Conservation (phyloP, 345 rosid species). For the Passiflora organensis region DNA sequence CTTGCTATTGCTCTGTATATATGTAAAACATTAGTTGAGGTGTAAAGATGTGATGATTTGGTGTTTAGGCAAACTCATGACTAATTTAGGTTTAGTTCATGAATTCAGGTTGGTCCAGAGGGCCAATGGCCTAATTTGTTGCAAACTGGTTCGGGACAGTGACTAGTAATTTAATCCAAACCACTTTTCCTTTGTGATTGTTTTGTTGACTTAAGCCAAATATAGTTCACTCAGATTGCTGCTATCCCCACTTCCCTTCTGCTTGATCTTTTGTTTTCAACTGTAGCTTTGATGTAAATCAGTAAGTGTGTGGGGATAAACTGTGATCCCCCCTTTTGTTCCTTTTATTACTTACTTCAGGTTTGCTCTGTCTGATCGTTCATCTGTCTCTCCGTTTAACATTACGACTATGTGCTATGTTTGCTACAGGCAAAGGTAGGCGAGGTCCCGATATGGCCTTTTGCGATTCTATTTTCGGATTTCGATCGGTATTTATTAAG, state of each 20-base stretch:
- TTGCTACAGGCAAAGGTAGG: too few relatives aligned
- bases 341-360: too few relatives aligned
- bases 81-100: slow-evolving; percentile 13
- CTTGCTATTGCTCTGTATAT: slow-evolving; percentile 12
- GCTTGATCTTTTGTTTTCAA: not conserved
- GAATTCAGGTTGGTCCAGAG: slow-evolving; percentile 6
- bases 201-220: not conserved
- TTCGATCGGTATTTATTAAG: too few relatives aligned
- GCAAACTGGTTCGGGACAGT: slow-evolving; percentile 8
- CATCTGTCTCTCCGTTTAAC: too few relatives aligned
- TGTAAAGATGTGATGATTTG: slow-evolving; percentile 22
- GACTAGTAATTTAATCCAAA: not conserved
- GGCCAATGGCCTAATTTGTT: slow-evolving; percentile 5
- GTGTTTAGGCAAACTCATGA: slow-evolving; percentile 2
- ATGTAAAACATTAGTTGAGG: slow-evolving; percentile 19
- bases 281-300: too few relatives aligned
- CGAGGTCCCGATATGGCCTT: too few relatives aligned
- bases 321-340: too few relatives aligned
- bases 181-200: slow-evolving; percentile 3
- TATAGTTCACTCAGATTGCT: not conserved
- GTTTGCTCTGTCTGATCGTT: too few relatives aligned
- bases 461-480: too few relatives aligned
- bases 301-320: too few relatives aligned
- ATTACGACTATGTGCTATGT: too few relatives aligned
- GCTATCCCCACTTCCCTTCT: not conserved